Conservation (phyloP, 257 asterid species). For the Fraxinus cuspidata region DNA sequence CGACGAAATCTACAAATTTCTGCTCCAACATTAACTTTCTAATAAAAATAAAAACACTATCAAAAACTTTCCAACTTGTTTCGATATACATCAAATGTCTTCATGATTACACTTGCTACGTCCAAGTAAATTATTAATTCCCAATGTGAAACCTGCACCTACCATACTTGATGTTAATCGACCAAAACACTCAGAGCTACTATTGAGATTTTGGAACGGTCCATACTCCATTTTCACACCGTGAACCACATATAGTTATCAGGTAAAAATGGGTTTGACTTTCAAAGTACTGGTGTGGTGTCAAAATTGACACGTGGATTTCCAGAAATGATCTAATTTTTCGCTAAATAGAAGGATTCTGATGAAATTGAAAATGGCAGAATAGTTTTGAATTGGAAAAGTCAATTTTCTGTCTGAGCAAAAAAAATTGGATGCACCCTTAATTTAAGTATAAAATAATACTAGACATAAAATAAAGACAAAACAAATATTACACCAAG, state of each 20-base stretch:
- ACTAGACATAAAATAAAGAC: background rate
- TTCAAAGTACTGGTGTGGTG: background rate
- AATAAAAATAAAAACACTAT: background rate
- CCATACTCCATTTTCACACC: background rate
- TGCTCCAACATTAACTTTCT: background rate
- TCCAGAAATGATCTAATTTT: background rate
- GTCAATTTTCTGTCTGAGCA: background rate
- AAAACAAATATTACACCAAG: background rate
- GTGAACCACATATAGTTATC: background rate
- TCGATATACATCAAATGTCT: background rate
- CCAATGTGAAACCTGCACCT: background rate
- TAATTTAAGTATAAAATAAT: background rate
- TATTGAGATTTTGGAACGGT: background rate
- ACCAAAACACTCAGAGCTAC: background rate
- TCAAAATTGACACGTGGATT: background rate
- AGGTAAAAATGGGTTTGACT: background rate
- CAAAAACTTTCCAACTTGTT: background rate
- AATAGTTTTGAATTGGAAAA: background rate
- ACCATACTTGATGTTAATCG: background rate
- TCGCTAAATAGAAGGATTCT: background rate
- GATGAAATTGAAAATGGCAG: background rate
- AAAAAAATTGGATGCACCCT: background rate
- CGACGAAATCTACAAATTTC: background rate
- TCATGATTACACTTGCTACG: background rate
- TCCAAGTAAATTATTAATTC: background rate